Conservation (phyloP, 805 yeast species). For the Ogataea methanolica region DNA sequence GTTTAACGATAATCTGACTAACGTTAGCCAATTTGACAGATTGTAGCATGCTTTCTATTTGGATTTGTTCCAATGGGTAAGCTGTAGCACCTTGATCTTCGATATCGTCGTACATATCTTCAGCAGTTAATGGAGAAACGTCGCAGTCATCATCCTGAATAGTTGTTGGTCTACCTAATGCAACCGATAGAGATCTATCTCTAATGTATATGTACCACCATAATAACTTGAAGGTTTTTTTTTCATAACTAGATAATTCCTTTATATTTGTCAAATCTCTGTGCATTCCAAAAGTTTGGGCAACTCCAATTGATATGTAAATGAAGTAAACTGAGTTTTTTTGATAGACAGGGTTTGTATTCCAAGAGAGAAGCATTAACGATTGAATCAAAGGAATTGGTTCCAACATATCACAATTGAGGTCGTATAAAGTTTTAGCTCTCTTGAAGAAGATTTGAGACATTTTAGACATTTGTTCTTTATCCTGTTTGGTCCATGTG, state of each 20-base stretch:
- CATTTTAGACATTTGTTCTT: constrained; percentile 42
- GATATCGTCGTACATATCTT: constrained; percentile 55
- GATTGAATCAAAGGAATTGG: constrained; percentile 56
- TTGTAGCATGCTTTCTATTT: constrained; percentile 56
- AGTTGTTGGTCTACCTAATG: constrained; percentile 65
- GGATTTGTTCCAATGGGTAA: constrained; percentile 14
- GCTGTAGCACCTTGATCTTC: constrained; percentile 1
- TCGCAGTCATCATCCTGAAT: constrained; percentile 72
- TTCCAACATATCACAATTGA: constrained; percentile 61
- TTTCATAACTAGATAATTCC: constrained; percentile 15
- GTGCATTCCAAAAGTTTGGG: constrained; percentile 73
- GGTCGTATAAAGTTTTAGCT: constrained; percentile 60
- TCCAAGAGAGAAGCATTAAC: constrained; percentile 58
- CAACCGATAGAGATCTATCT: constrained; percentile 31
- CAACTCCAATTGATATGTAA: constrained; percentile 59
- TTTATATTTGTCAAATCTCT: constrained; percentile 30
- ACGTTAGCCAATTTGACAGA: constrained; percentile 63
- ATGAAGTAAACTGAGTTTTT: constrained; percentile 70
- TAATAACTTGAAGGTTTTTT: constrained; percentile 11
- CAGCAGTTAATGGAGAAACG: constrained; percentile 60
- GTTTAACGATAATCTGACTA: constrained; percentile 64
- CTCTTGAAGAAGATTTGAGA: constrained; percentile 28
- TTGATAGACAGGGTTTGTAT: constrained; percentile 64
- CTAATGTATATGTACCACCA: constrained; percentile 16
- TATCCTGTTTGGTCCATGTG: constrained; percentile 42